phyloP scores from a whole-genome alignment of 73 alveolate genomes.

The Uronychia binucleata region DNA sequence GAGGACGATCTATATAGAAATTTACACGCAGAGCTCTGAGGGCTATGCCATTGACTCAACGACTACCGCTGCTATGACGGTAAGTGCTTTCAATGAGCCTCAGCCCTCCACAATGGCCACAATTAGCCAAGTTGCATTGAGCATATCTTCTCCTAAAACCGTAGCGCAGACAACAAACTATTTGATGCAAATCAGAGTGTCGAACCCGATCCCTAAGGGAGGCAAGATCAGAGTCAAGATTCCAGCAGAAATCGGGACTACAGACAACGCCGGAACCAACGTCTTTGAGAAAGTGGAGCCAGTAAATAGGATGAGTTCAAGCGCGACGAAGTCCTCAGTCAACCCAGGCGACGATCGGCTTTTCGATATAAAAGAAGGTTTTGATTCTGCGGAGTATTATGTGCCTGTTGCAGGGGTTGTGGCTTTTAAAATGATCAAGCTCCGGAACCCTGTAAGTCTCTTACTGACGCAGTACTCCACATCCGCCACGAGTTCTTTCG shows the following conservation, averaged over 20 bases:
- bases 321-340: neutral
- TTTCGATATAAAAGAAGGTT: neutral
- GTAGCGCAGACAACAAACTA: neutral
- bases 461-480: neutral
- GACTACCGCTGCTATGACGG: neutral
- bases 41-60: neutral
- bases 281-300: neutral
- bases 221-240: neutral
- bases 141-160: neutral
- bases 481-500: neutral
- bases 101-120: neutral
- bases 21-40: neutral
- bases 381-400: neutral
- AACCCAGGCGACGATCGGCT: neutral
- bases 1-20: neutral
- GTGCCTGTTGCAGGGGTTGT: neutral
- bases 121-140: neutral
- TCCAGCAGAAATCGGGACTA: neutral
- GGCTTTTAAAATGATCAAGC: neutral
- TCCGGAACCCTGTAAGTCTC: neutral
- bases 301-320: neutral
- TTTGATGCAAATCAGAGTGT: neutral
- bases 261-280: neutral
- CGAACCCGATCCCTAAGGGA: neutral
- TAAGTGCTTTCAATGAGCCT: neutral